A percentile compares a stretch with the other conserved stretches of the same genome.
phyloP scores from a whole-genome alignment of 1,284 basidiomycete genomes.

The Flammula alnicola region DNA sequence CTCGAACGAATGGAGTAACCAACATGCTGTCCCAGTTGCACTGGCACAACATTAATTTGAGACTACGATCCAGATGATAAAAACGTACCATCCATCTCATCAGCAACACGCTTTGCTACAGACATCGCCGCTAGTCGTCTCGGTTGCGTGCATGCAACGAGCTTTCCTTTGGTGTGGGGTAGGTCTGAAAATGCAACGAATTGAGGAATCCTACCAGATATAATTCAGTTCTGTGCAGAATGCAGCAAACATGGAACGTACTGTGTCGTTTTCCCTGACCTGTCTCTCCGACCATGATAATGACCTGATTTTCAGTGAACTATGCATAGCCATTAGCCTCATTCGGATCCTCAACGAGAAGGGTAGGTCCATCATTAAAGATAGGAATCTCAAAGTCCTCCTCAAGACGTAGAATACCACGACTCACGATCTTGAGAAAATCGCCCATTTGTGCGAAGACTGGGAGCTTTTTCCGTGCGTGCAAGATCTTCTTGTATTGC shows the following conservation, averaged over 20 bases:
- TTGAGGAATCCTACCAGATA: conserved; percentile 78
- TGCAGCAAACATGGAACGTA: conserved; percentile 41
- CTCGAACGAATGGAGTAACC: conserved; percentile 98
- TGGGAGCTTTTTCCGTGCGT: conserved; percentile 86
- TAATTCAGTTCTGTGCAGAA: conserved; percentile 18
- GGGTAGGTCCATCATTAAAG: no score
- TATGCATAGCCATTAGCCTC: conserved; percentile 42
- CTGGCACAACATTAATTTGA: conserved; percentile 41
- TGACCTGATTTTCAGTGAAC: conserved; percentile 89
- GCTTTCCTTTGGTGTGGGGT: conserved; percentile 85
- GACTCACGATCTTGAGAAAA: conserved; percentile 82
- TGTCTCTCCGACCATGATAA: conserved; percentile 97
- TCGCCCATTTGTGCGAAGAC: conserved; percentile 94
- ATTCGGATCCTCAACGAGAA: conserved; percentile 17
- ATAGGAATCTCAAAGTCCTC: conserved; percentile 46
- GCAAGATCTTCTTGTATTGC: conserved; percentile 88
- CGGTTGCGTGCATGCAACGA: conserved; percentile 98
- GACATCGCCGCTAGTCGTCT: conserved; percentile 97
- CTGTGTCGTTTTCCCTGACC: conserved; percentile 99
- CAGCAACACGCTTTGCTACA: conserved; percentile 97
- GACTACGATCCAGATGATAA: not conserved
- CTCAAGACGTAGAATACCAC: conserved; percentile 26
- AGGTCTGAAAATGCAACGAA: conserved; percentile 95
- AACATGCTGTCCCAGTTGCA: conserved; percentile 91
- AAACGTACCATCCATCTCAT: conserved; percentile 92